Percentiles rank a stretch among this genome's conserved stretches.
Conservation (phyloP, 192 early-diverging fungal species). For the Gamsiella multidivaricata region DNA sequence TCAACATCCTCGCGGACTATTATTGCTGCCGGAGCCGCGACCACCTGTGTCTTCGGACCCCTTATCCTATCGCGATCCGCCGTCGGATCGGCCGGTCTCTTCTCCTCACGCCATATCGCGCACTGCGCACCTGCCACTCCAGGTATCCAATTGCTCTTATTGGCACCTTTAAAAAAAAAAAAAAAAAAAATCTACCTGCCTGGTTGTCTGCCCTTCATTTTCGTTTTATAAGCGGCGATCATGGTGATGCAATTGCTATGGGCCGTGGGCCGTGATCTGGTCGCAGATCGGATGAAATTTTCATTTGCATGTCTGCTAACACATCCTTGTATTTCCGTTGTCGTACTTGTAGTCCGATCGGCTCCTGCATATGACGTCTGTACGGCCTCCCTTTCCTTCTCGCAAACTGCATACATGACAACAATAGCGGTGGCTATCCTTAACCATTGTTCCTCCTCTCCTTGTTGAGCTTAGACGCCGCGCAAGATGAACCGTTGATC, state of each 20-base stretch:
- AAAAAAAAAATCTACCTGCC: too few species aligned
- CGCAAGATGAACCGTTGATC: conserved; percentile 34
- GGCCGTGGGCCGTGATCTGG: too few species aligned
- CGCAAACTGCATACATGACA: not conserved
- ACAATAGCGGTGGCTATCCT: too few species aligned
- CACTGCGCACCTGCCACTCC: conserved; percentile 21
- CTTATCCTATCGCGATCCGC: conserved; percentile 12
- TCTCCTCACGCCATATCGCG: not conserved
- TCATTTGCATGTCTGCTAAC: not conserved
- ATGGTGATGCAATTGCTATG: too few species aligned
- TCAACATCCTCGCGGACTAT: not conserved
- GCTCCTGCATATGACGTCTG: conserved; percentile 1
- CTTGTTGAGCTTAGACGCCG: not conserved
- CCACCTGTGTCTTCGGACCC: conserved; percentile 21
- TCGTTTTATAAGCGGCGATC: too few species aligned
- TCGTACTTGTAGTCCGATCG: not conserved
- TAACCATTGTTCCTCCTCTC: not conserved
- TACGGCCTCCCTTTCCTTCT: not conserved
- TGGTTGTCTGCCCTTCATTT: too few species aligned
- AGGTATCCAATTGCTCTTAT: too few species aligned
- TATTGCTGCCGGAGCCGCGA: conserved; percentile 12
- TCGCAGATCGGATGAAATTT: too few species aligned
- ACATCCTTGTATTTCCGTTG: not conserved
- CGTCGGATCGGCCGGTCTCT: not conserved
- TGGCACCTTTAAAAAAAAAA: too few species aligned